Base-by-base conservation (phyloP, 805 yeast species). In the Pichia scutulata region DNA sequence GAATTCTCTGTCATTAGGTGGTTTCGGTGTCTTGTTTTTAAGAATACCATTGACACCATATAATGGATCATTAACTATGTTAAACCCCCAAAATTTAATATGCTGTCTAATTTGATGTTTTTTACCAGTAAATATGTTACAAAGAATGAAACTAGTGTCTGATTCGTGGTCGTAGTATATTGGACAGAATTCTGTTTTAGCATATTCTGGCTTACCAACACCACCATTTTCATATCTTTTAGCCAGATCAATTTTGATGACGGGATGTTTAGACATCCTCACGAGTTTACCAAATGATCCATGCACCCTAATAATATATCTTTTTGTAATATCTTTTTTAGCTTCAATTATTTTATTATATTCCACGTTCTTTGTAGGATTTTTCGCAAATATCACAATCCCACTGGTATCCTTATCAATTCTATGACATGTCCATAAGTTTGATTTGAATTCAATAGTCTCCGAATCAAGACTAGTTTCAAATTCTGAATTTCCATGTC, bases 41-140 rank as follows among this genome's bases (percentile, higher is more conserved):
- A 54, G 33, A 13, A 54, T 39, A 6, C 53, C 53, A 28, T 54
- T 47, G 2, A 28, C 26, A 1, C 68, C 66, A 49, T 66, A 67
- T 9, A 66, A 30, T 14, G 66, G 63, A 49, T 67, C 71, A 45
- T 66, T 65, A 4, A 54, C 55, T 7, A 67, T 63, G 1, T 67
- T 68, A 45, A 55, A 57, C 0, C 73, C 74, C 48, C 75, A 47
- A 52, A 74, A 73, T 18, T 78, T 61, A 14, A 78, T 58, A 60
- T 78, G 82, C 14, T 77, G 75, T 18, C 82, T 65, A 19, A 78
- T 74, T 56, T 78, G 82, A 62, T 78, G 82, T 68, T 69, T 74
- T 46, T 73, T 68, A 0, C 82, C 82, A 0, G 78, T 70, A 8
- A 68, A 49, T 1, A 81, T 77, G 26, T 57, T 56, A 52, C 81